Percentiles rank a stretch among this genome's conserved stretches.
phyloP scores from a whole-genome alignment of 2,329 filamentous ascomycete genomes.

The Chaetomium strumarium region DNA sequence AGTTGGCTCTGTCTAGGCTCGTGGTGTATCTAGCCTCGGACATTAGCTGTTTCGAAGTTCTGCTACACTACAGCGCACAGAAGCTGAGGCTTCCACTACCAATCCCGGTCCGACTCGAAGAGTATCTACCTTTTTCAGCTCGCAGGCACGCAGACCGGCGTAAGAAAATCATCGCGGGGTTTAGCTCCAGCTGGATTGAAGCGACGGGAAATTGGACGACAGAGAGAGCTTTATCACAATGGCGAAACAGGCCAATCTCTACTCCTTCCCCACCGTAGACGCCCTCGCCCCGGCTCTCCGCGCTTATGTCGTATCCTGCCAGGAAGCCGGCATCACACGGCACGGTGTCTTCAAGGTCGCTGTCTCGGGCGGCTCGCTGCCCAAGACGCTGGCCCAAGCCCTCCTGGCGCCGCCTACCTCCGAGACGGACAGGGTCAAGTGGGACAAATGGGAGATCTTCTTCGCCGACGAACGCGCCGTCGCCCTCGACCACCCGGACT shows the following conservation, averaged over 20 bases:
- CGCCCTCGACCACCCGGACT: conserved; percentile 84
- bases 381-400: conserved; percentile 78
- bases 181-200: too few species aligned
- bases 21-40: not conserved
- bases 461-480: conserved; percentile 97
- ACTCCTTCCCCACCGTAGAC: conserved; percentile 66
- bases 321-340: conserved; percentile 71
- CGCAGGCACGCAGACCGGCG: too few species aligned
- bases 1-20: not conserved
- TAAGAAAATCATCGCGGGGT: too few species aligned
- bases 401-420: conserved; percentile 56
- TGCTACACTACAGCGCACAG: not conserved
- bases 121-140: not conserved
- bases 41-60: not conserved
- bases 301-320: conserved; percentile 73
- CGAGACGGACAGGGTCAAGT: conserved; percentile 60
- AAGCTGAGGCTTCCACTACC: not conserved
- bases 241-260: conserved; percentile 64
- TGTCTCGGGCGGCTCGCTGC: conserved; percentile 89
- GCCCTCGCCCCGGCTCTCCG: conserved; percentile 72
- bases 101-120: not conserved
- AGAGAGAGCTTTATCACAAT: conserved; percentile 33
- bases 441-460: conserved; percentile 94
- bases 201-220: not conserved
- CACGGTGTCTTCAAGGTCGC: conserved; percentile 86